These are phyloP conservation scores for Pyrenula aspistea DNA, from an alignment of 495 filamentous ascomycete genomes.

Conservation along the genomic window DNA sequence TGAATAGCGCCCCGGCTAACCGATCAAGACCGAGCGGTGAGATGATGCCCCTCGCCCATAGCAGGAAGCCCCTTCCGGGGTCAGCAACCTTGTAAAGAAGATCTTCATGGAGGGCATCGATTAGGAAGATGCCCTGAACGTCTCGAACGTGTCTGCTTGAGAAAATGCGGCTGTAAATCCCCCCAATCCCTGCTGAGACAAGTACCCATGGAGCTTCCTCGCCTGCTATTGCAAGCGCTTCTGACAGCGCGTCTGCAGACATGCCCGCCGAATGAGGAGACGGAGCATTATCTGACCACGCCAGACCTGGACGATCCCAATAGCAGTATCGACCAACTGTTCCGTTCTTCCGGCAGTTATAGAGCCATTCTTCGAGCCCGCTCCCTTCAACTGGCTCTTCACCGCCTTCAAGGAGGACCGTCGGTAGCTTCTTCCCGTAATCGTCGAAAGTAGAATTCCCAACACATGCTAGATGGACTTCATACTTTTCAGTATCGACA, in stretches of 20 bases:
- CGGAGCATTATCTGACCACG: slow-evolving; percentile 86
- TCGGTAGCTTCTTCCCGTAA: slow-evolving; percentile 38
- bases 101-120: slow-evolving; percentile 82
- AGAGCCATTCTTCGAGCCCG: slow-evolving; percentile 56
- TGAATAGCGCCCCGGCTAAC: slow-evolving; percentile 63
- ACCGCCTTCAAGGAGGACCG: slow-evolving; percentile 74
- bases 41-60: slow-evolving; percentile 77
- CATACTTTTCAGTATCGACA: slow-evolving; percentile 72
- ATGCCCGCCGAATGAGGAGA: slow-evolving; percentile 87
- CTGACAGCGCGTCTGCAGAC: slow-evolving; percentile 72
- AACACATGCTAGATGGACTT: slow-evolving; percentile 74
- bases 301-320: slow-evolving; percentile 84
- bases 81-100: slow-evolving; percentile 54
- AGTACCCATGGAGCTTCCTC: slow-evolving; percentile 78
- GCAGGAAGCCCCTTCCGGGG: slow-evolving; percentile 60
- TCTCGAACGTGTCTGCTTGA: slow-evolving; percentile 62
- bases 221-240: slow-evolving; percentile 66
- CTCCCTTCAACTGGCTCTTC: slow-evolving; percentile 61
- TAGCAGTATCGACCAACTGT: slow-evolving; percentile 85
- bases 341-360: slow-evolving; percentile 53
- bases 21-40: slow-evolving; percentile 79
- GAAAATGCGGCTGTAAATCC: slow-evolving; percentile 83
- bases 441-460: slow-evolving; percentile 45
- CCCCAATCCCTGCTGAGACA: slow-evolving; percentile 62
- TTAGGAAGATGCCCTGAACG: slow-evolving; percentile 66